Base-by-base conservation (phyloP, 805 yeast genomes). In the Ogataea kodamae region DNA sequence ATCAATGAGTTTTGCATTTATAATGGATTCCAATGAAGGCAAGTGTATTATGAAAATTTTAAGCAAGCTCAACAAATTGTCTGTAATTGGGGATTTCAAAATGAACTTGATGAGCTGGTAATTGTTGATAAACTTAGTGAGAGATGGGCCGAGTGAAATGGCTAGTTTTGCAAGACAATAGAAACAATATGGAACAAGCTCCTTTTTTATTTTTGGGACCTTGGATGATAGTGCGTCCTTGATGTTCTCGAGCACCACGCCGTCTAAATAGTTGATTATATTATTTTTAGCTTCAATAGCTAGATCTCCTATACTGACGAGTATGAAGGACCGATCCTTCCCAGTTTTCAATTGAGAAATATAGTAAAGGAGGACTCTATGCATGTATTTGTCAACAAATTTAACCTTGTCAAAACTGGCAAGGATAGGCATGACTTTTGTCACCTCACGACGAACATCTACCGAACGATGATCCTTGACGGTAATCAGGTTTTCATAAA, bases 161-260 rank as follows among this genome's bases (percentile, higher is more conserved):
- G 96, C 89, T 22, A 92, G 62, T 59, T 86, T 83, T 0, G 94
- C 86, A 26, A 90, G 70, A 55, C 97, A 92, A 48, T 83, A 85
- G 50, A 89, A 90, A 13, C 90, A 75, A 1, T 95, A 88, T 0
- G 85, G 81, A 45, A 86, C 95, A 26, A 82, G 77, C 30, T 82
- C 88, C 51, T 77, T 81, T 39, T 89, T 70, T 3, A 68, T 58
- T 43, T 77, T 75, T 19, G 74, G 68, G n/a, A 67, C 62, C 49
- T 75, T 78, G 6, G 81, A 67, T 1, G 74, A 65, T 17, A 90
- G 65, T 0, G 92, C 89, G 38, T 88, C 96, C 49, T 88, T 68
- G 13, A 89, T 76, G 45, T 80, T 85, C 33, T 81, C 88, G 30
- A 90, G 61, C n/a, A 90, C 81, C 1, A 89, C 87, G 2, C 92